phyloP scores from a whole-genome alignment of 306 rosid genomes.

The Quercus mongolica region DNA sequence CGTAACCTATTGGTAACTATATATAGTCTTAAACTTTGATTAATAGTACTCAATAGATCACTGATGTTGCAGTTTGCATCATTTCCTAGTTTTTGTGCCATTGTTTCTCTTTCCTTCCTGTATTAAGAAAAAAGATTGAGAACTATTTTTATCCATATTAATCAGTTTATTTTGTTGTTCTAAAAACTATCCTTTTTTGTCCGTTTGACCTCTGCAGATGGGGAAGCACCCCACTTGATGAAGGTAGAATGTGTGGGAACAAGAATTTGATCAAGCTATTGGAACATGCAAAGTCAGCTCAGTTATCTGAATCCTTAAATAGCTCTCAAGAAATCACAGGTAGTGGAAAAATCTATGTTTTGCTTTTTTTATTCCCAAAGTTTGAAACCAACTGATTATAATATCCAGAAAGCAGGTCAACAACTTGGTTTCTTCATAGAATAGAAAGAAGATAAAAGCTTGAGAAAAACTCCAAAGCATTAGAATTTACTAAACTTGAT shows the following conservation, averaged over 20 bases:
- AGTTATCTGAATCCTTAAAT: constrained; percentile 49
- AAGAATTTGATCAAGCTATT: constrained; percentile 69
- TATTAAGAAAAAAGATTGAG: neutral
- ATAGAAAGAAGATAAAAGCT: neutral
- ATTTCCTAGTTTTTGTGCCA: neutral
- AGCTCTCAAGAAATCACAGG: constrained; percentile 51
- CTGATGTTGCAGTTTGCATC: neutral
- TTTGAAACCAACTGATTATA: neutral
- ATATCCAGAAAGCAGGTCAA: neutral
- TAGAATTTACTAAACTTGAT: neutral
- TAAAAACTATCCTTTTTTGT: neutral
- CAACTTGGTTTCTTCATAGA: neutral
- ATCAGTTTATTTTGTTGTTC: neutral
- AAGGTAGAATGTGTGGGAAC: constrained; percentile 79
- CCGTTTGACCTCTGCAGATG: constrained; percentile 46
- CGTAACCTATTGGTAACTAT: neutral
- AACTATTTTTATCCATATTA: neutral
- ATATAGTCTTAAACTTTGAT: neutral
- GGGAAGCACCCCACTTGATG: constrained; percentile 95
- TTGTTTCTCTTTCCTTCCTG: constrained; percentile 17
- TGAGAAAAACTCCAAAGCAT: neutral
- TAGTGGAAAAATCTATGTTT: constrained; percentile 12
- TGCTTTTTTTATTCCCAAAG: neutral
- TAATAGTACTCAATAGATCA: neutral
- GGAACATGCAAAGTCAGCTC: constrained; percentile 69